Conservation (phyloP, 2,329 filamentous ascomycete species). For the Ilyonectria mors-panacis region DNA sequence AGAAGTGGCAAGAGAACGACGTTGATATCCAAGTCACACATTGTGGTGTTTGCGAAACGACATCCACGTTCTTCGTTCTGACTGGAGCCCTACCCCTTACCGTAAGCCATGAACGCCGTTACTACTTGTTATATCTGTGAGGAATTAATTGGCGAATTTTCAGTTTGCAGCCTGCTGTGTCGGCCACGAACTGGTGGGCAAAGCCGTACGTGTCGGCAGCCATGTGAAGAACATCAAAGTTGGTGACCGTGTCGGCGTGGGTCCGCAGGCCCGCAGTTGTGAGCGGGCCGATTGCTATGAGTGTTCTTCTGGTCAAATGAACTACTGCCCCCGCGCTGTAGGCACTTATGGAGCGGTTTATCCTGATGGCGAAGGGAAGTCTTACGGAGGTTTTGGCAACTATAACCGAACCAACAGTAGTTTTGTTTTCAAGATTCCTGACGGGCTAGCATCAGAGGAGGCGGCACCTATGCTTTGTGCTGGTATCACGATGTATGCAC, state of each 20-base stretch:
- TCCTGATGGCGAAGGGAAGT: slow-evolving; percentile 71
- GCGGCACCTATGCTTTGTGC: slow-evolving; percentile 88
- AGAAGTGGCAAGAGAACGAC: slow-evolving; percentile 75
- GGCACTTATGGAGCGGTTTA: slow-evolving; percentile 71
- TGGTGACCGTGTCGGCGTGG: slow-evolving; percentile 69
- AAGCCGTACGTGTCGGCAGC: slow-evolving; percentile 68
- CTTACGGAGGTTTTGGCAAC: slow-evolving; percentile 71
- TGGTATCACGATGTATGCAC: slow-evolving; percentile 83
- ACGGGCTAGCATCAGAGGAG: slow-evolving; percentile 70
- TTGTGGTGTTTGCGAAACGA: slow-evolving; percentile 78
- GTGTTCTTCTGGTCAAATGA: slow-evolving; percentile 69
- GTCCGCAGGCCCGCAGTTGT: slow-evolving; percentile 43
- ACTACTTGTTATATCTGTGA: no score
- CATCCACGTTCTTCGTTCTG: slow-evolving; percentile 70
- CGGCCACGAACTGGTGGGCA: slow-evolving; percentile 78
- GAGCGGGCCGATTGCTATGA: slow-evolving; percentile 28
- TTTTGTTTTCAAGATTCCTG: slow-evolving; percentile 78
- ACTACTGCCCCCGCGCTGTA: slow-evolving; percentile 74
- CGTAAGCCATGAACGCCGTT: background rate
- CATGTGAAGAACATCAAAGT: slow-evolving; percentile 66
- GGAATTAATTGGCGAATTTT: no score
- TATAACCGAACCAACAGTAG: slow-evolving; percentile 40
- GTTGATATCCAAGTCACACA: slow-evolving; percentile 76
- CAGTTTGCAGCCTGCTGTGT: slow-evolving; percentile 62
- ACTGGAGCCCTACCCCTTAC: slow-evolving; percentile 57